phyloP scores from a whole-genome alignment of 1,284 basidiomycete genomes.

The Rhodotorula sp. region DNA sequence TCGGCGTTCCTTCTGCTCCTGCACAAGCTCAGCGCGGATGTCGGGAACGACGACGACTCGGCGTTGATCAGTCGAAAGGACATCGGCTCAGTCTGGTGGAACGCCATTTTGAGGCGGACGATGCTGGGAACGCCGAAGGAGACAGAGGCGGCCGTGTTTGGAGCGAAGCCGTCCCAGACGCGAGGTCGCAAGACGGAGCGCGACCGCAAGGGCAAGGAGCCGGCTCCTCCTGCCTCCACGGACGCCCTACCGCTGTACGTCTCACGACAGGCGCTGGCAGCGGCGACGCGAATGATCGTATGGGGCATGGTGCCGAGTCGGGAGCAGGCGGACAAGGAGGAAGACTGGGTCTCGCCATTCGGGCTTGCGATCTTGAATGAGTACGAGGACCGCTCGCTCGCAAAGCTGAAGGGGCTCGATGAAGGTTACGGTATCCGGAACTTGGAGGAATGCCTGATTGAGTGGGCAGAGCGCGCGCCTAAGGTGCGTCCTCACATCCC shows the following conservation, averaged over 20 bases:
- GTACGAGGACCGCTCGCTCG: constrained; percentile 28
- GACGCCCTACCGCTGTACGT: constrained; percentile 26
- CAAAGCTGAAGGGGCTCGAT: constrained; percentile 30
- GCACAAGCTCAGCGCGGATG: constrained; percentile 27
- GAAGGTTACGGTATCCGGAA: constrained; percentile 37
- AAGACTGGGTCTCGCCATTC: constrained; percentile 27
- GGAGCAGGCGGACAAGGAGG: constrained; percentile 8
- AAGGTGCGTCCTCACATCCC: background rate
- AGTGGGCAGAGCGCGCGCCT: constrained; percentile 31
- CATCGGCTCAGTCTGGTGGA: constrained; percentile 36
- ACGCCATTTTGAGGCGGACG: constrained; percentile 23
- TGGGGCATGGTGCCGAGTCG: constrained; percentile 34
- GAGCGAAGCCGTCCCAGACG: constrained; percentile 4
- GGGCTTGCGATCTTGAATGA: constrained; percentile 21
- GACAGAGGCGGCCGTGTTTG: too few species aligned
- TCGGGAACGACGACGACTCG: constrained; percentile 33
- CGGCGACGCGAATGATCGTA: constrained; percentile 27
- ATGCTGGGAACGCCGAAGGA: constrained; percentile 35
- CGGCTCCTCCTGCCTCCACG: background rate
- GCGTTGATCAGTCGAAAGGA: constrained; percentile 31
- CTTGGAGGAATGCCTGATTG: constrained; percentile 33
- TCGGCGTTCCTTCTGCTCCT: constrained; percentile 33
- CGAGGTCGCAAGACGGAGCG: constrained; percentile 19
- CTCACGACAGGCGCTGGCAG: constrained; percentile 26
- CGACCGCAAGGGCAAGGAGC: constrained; percentile 29